Percentiles rank a stretch among this genome's conserved stretches.
phyloP scores from a whole-genome alignment of 139 green algal genomes.

The Penium margaritaceum region DNA sequence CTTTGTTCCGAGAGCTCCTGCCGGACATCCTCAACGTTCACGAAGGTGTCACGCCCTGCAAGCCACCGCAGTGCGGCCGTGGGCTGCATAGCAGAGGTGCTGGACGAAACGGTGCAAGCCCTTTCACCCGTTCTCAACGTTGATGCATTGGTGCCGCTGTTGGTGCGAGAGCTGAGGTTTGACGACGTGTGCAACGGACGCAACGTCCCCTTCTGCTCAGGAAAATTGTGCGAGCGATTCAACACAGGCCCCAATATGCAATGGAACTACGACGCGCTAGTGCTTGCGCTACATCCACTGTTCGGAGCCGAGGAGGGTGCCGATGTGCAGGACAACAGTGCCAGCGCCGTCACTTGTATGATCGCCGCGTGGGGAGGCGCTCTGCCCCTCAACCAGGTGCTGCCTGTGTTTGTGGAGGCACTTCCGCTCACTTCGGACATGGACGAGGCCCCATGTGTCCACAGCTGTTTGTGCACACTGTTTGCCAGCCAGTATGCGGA shows the following conservation, averaged over 20 bases:
- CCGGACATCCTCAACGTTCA: too few relatives aligned
- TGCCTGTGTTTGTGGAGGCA: slow-evolving; percentile 54
- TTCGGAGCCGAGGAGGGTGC: slow-evolving; percentile 50
- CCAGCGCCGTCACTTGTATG: slow-evolving; percentile 59
- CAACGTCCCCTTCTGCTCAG: slow-evolving; percentile 61
- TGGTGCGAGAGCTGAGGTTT: slow-evolving; percentile 58
- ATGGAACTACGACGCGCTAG: slow-evolving; percentile 47
- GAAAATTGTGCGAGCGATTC: slow-evolving; percentile 57
- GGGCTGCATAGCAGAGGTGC: too few relatives aligned
- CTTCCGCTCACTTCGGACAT: slow-evolving; percentile 49
- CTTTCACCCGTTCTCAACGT: too few relatives aligned
- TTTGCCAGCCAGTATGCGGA: background rate
- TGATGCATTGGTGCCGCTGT: too few relatives aligned
- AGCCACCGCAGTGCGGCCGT: too few relatives aligned
- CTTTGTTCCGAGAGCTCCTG: too few relatives aligned
- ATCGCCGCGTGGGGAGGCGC: slow-evolving; percentile 33
- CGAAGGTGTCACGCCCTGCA: too few relatives aligned
- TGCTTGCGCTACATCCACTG: slow-evolving; percentile 57
- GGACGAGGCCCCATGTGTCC: slow-evolving; percentile 25
- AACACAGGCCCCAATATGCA: too few relatives aligned
- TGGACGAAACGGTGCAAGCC: too few relatives aligned
- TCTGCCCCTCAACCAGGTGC: slow-evolving; percentile 44
- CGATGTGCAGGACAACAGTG: slow-evolving; percentile 63
- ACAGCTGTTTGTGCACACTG: slow-evolving; percentile 33
- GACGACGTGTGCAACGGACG: slow-evolving; percentile 58